phyloP scores from a whole-genome alignment of 108 stramenopile species.

The Phaeodactylum tricornutum region DNA sequence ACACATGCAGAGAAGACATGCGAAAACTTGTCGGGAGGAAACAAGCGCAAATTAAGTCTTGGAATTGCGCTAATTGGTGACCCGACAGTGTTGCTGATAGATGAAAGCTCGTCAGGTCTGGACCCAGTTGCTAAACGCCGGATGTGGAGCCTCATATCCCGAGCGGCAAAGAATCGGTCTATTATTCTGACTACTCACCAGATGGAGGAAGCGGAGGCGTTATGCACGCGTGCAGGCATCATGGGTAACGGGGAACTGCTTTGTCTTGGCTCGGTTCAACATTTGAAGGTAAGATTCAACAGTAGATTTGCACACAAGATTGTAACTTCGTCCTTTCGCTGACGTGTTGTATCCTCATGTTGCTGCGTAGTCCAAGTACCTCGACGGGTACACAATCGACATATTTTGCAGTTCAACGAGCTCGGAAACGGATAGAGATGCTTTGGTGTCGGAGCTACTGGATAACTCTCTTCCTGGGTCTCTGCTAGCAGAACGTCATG shows the following conservation, averaged over 20 bases:
- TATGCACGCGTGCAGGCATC: slow-evolving; percentile 87
- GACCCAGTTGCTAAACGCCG: slow-evolving; percentile 46
- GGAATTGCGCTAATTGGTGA: slow-evolving; percentile 40
- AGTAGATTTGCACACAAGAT: too few species aligned
- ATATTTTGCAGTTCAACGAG: neutral
- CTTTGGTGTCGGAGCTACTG: neutral
- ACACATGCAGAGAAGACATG: slow-evolving; percentile 31
- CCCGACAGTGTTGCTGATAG: slow-evolving; percentile 35
- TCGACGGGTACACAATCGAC: slow-evolving; percentile 5
- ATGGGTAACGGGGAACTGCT: slow-evolving; percentile 71
- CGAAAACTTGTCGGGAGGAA: slow-evolving; percentile 50
- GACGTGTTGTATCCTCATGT: too few species aligned
- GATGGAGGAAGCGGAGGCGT: slow-evolving; percentile 91
- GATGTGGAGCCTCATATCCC: slow-evolving; percentile 37
- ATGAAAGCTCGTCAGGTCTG: slow-evolving; percentile 49
- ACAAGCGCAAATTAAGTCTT: slow-evolving; percentile 65
- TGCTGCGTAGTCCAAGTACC: too few species aligned
- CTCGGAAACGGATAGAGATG: neutral
- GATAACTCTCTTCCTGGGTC: neutral
- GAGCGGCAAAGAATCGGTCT: slow-evolving; percentile 8
- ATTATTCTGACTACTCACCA: slow-evolving; percentile 57
- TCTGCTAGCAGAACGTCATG: neutral
- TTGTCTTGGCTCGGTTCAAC: slow-evolving; percentile 72
- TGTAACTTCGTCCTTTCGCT: too few species aligned
- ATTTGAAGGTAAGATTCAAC: slow-evolving; percentile 50